Percentiles rank a stretch among this genome's conserved stretches.
Evolutionary conservation across 768 basidiomycete genomes (phyloP).

Genomic region (Mycena amicta): DNA sequence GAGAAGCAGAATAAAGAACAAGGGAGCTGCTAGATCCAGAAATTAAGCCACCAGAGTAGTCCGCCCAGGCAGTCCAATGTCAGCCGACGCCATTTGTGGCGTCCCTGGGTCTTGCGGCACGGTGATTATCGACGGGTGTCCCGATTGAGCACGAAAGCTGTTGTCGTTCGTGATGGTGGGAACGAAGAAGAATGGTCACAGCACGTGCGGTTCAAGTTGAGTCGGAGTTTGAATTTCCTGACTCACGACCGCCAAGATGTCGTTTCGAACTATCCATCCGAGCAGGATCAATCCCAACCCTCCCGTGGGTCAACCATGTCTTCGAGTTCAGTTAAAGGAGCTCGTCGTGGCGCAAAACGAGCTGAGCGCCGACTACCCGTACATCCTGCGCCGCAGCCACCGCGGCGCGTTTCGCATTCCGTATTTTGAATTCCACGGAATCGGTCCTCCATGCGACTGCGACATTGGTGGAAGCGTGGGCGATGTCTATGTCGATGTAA

Average conservation of each 20-base stretch:
- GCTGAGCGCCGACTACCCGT: neutral
- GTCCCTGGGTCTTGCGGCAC: neutral
- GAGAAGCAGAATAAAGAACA: no score
- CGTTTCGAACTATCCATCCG: neutral
- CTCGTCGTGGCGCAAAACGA: neutral
- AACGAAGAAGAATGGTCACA: neutral
- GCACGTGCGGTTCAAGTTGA: neutral
- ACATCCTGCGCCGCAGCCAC: neutral
- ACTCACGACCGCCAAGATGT: no score
- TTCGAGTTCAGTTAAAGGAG: neutral
- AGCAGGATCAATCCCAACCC: neutral
- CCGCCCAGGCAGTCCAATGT: no score
- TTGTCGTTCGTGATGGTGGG: neutral
- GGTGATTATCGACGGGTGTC: neutral
- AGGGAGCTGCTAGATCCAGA: no score
- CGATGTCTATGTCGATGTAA: neutral
- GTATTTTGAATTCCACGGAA: neutral
- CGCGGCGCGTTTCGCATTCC: neutral
- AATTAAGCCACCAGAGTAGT: no score
- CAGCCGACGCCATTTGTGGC: neutral
- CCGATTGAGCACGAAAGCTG: neutral
- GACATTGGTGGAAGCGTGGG: neutral
- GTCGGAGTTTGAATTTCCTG: no score
- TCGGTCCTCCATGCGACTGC: neutral
- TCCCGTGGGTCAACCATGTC: neutral